phyloP scores from a whole-genome alignment of 2,329 filamentous ascomycete species.

The Emericellopsis cladophorae region DNA sequence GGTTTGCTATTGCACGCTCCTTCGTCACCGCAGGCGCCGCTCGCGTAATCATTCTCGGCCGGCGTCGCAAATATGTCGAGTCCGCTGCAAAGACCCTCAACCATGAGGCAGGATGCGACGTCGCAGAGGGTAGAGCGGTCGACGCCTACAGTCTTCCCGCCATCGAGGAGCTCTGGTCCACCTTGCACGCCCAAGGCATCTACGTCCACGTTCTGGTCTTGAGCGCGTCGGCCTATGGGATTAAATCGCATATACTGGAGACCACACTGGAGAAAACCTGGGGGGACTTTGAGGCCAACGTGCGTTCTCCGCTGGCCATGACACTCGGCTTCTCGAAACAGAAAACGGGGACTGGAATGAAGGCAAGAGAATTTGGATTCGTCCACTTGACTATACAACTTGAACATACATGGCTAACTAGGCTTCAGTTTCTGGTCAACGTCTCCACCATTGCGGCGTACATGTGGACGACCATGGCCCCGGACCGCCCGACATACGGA shows the following conservation, averaged over 20 bases:
- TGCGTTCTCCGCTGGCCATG: neutral
- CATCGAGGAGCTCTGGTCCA: neutral
- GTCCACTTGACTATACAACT: too few relatives aligned
- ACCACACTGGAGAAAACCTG: neutral
- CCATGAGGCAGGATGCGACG: too few relatives aligned
- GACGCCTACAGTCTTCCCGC: too few relatives aligned
- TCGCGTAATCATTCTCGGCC: slow-evolving; percentile 2
- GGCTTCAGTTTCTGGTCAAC: slow-evolving; percentile 4
- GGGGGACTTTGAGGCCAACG: neutral
- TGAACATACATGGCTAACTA: neutral
- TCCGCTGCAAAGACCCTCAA: neutral
- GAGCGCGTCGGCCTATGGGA: neutral
- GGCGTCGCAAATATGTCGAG: neutral
- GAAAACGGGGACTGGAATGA: neutral
- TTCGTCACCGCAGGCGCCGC: slow-evolving; percentile 4
- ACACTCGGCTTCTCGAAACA: neutral
- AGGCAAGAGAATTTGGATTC: neutral
- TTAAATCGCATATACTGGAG: too few relatives aligned
- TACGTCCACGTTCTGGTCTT: neutral
- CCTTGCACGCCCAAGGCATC: neutral
- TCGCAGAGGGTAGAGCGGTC: too few relatives aligned
- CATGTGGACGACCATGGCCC: slow-evolving; percentile 1
- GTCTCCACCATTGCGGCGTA: neutral
- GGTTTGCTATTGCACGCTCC: slow-evolving; percentile 1
- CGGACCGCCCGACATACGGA: neutral